Conservation (phyloP, 257 asterid genomes). For the Primulina tabacum region DNA sequence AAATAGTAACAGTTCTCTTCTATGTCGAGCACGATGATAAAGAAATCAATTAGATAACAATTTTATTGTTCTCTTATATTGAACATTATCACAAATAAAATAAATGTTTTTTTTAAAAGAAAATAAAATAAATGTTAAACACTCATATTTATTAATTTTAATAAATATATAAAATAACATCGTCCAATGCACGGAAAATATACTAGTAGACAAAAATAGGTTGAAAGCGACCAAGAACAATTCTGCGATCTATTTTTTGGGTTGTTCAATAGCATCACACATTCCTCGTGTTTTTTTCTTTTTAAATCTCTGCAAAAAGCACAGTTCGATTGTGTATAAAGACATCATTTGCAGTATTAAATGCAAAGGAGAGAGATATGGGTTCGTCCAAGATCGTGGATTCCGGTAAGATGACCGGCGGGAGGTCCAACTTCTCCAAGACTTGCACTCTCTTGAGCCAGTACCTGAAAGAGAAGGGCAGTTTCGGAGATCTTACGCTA, state of each 20-base stretch:
- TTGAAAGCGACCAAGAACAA: background rate
- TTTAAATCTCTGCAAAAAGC: background rate
- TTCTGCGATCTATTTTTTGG: background rate
- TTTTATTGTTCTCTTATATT: too few relatives aligned
- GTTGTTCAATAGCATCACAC: slow-evolving; percentile 25
- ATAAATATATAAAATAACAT: too few relatives aligned
- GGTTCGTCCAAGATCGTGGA: slow-evolving; percentile 48
- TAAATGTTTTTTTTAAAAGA: too few relatives aligned
- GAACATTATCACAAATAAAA: too few relatives aligned
- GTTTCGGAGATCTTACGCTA: slow-evolving; percentile 64
- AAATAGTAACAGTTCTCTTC: too few relatives aligned
- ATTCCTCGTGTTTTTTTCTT: slow-evolving; percentile 52
- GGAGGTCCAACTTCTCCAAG: slow-evolving; percentile 62
- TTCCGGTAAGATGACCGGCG: slow-evolving; percentile 49
- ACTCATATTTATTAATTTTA: too few relatives aligned
- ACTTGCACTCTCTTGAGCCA: slow-evolving; percentile 68
- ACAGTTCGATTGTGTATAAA: background rate
- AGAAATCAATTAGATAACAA: too few relatives aligned
- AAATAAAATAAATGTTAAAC: too few relatives aligned
- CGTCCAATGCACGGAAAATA: too few relatives aligned
- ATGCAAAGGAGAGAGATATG: slow-evolving; percentile 30
- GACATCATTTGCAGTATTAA: background rate
- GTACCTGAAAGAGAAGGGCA: slow-evolving; percentile 70
- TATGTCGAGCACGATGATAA: too few relatives aligned
- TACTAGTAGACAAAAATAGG: too few relatives aligned